phyloP scores from a whole-genome alignment of 345 rosid species.

The Angophora floribunda region DNA sequence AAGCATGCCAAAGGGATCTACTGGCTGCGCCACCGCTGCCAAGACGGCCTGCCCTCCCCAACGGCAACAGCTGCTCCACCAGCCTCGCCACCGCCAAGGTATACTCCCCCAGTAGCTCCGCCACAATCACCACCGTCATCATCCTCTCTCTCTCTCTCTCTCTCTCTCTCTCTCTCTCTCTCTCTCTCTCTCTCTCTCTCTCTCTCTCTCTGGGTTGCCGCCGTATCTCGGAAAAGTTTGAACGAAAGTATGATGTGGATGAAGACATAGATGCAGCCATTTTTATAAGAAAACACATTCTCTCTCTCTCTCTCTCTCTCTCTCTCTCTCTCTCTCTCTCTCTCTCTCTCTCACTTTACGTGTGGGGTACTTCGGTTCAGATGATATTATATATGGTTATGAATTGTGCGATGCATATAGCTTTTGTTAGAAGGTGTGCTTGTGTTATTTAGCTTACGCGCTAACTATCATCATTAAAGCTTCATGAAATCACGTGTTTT shows the following conservation, averaged over 20 bases:
- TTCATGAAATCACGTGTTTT: not conserved
- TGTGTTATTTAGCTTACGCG: not conserved
- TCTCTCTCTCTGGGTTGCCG: not conserved
- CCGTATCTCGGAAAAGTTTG: not conserved
- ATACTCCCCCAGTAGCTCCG: constrained; percentile 7
- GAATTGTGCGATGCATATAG: not conserved
- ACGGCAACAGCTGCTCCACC: constrained; percentile 1
- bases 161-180: no score
- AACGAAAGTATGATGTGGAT: not conserved
- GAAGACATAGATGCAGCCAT: not conserved
- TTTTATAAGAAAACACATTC: not conserved
- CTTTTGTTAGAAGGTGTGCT: not conserved
- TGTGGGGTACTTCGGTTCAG: not conserved
- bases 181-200: not conserved
- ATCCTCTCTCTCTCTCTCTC: not conserved
- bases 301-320: not conserved
- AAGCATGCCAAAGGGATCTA: not conserved
- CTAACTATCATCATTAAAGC: not conserved
- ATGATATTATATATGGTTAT: not conserved
- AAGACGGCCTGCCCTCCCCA: not conserved
- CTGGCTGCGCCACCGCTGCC: not conserved
- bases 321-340: not conserved
- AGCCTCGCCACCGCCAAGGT: not conserved
- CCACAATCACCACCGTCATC: constrained; percentile 4
- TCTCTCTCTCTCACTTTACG: not conserved